These are phyloP conservation scores for Diaporthe citrichinensis DNA, from an alignment of 2,329 filamentous ascomycete genomes.

Conservation along the genomic window DNA sequence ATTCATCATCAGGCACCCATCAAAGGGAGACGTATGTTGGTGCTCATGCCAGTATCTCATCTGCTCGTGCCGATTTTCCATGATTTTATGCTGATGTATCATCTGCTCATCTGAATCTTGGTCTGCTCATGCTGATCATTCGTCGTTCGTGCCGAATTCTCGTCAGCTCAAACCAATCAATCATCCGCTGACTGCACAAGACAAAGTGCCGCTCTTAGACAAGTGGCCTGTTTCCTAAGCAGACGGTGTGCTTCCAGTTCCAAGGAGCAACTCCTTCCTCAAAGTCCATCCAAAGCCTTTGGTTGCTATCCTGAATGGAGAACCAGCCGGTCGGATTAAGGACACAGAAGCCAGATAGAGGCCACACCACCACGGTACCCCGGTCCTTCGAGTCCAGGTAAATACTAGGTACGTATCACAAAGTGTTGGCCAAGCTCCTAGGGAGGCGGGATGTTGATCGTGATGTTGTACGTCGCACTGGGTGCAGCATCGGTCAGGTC, in stretches of 20 bases:
- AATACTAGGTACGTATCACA: not conserved
- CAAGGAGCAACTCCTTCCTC: too few relatives aligned
- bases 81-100: not conserved
- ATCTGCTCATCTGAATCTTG: not conserved
- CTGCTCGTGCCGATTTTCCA: not conserved
- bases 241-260: not conserved
- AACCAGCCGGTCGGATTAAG: not conserved
- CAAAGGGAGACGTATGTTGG: not conserved
- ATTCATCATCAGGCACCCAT: not conserved
- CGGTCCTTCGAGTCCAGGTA: not conserved
- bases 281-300: not conserved
- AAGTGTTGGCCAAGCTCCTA: not conserved
- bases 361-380: not conserved
- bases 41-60: not conserved
- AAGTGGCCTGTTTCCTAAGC: not conserved
- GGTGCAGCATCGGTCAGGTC: not conserved
- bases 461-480: not conserved
- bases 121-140: not conserved
- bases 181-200: not conserved
- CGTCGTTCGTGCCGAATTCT: not conserved
- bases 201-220: not conserved
- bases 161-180: not conserved
- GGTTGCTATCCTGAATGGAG: not conserved
- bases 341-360: not conserved
- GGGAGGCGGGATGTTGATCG: not conserved